Evolutionary conservation across 805 yeast species (phyloP).

Genomic region (Helenozyma rhizophorensis): DNA sequence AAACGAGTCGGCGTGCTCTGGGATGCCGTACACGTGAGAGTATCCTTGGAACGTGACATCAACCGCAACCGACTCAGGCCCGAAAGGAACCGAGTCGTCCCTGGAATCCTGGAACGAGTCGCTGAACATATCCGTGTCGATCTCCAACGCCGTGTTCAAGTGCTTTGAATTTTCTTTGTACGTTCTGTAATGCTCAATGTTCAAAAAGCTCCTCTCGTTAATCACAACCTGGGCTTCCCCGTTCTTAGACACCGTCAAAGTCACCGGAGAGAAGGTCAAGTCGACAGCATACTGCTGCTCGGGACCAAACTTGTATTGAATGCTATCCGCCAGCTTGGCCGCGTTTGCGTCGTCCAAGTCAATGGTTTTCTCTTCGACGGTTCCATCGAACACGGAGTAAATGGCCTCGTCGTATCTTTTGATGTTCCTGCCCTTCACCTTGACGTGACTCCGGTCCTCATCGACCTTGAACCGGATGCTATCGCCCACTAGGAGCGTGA

Average conservation of each 20-base stretch:
- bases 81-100: conserved; percentile 64
- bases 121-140: conserved; percentile 58
- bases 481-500: conserved; percentile 54
- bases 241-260: conserved; percentile 43
- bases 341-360: conserved; percentile 1
- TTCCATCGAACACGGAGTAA: conserved; percentile 16
- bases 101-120: conserved; percentile 69
- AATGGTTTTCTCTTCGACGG: neutral
- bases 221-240: conserved; percentile 48
- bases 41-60: conserved; percentile 67
- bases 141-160: conserved; percentile 49
- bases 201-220: conserved; percentile 68
- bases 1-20: conserved; percentile 88
- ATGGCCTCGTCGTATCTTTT: conserved; percentile 35
- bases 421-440: conserved; percentile 45
- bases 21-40: conserved; percentile 81
- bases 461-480: conserved; percentile 61
- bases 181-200: conserved; percentile 75
- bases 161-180: conserved; percentile 21
- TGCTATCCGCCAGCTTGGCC: conserved; percentile 9
- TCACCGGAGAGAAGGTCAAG: conserved; percentile 46
- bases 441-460: conserved; percentile 46
- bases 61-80: conserved; percentile 85
- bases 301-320: conserved; percentile 33
- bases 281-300: conserved; percentile 36